Base-by-base conservation (phyloP, 768 basidiomycete species). In the Boletus patriciae region DNA sequence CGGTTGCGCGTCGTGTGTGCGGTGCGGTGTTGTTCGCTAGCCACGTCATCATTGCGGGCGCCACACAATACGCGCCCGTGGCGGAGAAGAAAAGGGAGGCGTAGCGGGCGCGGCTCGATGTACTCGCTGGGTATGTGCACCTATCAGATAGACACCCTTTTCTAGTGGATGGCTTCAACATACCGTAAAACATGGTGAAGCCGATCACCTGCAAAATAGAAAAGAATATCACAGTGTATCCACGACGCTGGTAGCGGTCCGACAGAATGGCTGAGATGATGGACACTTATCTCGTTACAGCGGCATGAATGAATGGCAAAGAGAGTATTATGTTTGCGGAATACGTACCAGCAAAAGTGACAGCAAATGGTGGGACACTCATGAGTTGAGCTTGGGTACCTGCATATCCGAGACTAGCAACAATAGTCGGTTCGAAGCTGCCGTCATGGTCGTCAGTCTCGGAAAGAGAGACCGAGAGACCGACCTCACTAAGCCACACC, bases 21-120 rank as follows among this genome's bases (percentile, higher is more conserved):
- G 85, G 85, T 6, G 80, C 74, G 5, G 80, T 74, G 69, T 86
- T 87, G 69, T 86, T 86, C 16, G 83, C 78, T 46, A 76, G 72
- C 85, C 85, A 86, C 1, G 84, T 79, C 4, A 77, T 77, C 18
- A 84, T 66, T 0, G 83, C 73, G 1, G 85, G 83, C 1, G 79
- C 81, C 1, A 75, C 67, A 34, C 34, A 34, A 67, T 83, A 85
- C 0, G 77, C 73, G n/a, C 84, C 82, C 0, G 79, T 69, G 23
- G 84, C 75, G 8, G 77, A 76, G 46, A 85, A 71, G 74, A 84
- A 85, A 2, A 86, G 73, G 11, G 80, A 79, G 11, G 73, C 79
- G 50, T 87, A 87, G 59, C 77, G 78, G 40, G 80, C 63, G 12
- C 70, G 66, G 15, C 59, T 58, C 2, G 81, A 78, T 23, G 54